A percentile compares a stretch with the other conserved stretches of the same genome.
phyloP scores from a whole-genome alignment of 2,329 filamentous ascomycete species.

The Talaromyces sp. region DNA sequence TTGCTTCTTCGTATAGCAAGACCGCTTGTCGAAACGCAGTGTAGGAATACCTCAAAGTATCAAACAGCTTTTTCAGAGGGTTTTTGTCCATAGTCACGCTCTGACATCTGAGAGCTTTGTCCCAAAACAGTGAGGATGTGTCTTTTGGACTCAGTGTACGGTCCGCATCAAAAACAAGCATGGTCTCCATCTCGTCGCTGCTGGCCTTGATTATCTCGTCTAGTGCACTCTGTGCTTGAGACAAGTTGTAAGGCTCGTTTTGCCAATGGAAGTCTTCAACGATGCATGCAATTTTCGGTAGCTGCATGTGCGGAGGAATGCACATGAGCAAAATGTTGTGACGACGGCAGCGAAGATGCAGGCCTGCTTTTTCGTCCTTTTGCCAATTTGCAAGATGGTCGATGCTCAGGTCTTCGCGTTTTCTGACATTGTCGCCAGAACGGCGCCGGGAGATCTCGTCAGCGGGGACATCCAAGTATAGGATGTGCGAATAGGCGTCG shows the following conservation, averaged over 20 bases:
- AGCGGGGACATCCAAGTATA: slow-evolving; percentile 48
- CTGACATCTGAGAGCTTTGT: not conserved
- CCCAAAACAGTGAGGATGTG: slow-evolving; percentile 14
- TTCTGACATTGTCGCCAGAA: slow-evolving; percentile 31
- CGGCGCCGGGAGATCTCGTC: slow-evolving; percentile 35
- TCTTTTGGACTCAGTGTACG: slow-evolving; percentile 44
- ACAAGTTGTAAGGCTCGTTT: slow-evolving; percentile 1
- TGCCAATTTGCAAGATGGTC: slow-evolving; percentile 46
- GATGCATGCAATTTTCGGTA: not conserved
- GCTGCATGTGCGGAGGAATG: slow-evolving; percentile 12
- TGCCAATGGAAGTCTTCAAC: slow-evolving; percentile 4
- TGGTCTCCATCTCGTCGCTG: slow-evolving; percentile 29
- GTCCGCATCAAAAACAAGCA: slow-evolving; percentile 56
- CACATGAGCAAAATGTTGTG: slow-evolving; percentile 46
- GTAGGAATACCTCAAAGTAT: slow-evolving; percentile 48
- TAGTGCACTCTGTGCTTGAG: slow-evolving; percentile 23
- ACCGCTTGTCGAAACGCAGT: slow-evolving; percentile 51
- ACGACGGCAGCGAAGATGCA: slow-evolving; percentile 42
- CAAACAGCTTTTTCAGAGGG: slow-evolving; percentile 45
- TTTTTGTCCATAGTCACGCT: not conserved
- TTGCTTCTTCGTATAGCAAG: slow-evolving; percentile 48
- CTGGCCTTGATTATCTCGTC: slow-evolving; percentile 26
- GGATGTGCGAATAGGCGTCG: slow-evolving; percentile 50
- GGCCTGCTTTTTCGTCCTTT: slow-evolving; percentile 37
- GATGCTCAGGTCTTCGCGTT: slow-evolving; percentile 29